Percentiles rank a stretch among this genome's conserved stretches.
phyloP scores from a whole-genome alignment of 2,329 filamentous ascomycete species.

The Colletotrichum destructivum region DNA sequence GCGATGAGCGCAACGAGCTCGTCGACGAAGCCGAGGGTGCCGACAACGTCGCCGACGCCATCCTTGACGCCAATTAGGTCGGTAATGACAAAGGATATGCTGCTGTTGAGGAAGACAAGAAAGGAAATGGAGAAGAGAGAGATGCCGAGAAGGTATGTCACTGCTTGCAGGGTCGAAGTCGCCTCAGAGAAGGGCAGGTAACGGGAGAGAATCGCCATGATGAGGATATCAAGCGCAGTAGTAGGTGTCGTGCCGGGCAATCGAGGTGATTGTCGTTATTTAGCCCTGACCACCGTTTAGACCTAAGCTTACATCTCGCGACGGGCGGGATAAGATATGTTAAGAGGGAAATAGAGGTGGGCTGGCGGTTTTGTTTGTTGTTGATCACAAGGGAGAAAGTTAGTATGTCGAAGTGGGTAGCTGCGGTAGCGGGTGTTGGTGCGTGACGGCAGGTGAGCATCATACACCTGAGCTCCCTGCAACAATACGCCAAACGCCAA shows the following conservation, averaged over 20 bases:
- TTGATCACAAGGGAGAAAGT: constrained; percentile 38
- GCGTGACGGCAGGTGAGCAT: constrained; percentile 34
- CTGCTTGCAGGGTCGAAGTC: constrained; percentile 74
- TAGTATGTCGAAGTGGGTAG: constrained; percentile 14
- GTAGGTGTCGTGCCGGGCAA: constrained; percentile 26
- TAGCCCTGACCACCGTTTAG: constrained; percentile 32
- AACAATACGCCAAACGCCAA: neutral
- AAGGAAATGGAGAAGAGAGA: constrained; percentile 91
- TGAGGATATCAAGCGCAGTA: constrained; percentile 7
- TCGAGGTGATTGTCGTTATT: constrained; percentile 34
- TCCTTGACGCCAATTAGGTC: constrained; percentile 83
- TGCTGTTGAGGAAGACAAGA: constrained; percentile 90
- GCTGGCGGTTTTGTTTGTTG: constrained; percentile 31
- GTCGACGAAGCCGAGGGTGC: constrained; percentile 87
- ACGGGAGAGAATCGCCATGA: constrained; percentile 55
- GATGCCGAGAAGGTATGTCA: constrained; percentile 85
- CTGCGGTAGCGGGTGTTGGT: constrained; percentile 29
- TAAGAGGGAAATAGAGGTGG: neutral
- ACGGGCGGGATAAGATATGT: constrained; percentile 5
- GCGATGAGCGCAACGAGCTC: constrained; percentile 86
- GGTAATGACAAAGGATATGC: constrained; percentile 87
- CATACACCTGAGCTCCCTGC: constrained; percentile 34
- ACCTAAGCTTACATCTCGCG: constrained; percentile 39
- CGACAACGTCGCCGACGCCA: constrained; percentile 84
- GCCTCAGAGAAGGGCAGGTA: constrained; percentile 72